A percentile compares a stretch with the other conserved stretches of the same genome.
phyloP scores from a whole-genome alignment of 2,329 filamentous ascomycete species.

The Talaromyces albobiverticillius region DNA sequence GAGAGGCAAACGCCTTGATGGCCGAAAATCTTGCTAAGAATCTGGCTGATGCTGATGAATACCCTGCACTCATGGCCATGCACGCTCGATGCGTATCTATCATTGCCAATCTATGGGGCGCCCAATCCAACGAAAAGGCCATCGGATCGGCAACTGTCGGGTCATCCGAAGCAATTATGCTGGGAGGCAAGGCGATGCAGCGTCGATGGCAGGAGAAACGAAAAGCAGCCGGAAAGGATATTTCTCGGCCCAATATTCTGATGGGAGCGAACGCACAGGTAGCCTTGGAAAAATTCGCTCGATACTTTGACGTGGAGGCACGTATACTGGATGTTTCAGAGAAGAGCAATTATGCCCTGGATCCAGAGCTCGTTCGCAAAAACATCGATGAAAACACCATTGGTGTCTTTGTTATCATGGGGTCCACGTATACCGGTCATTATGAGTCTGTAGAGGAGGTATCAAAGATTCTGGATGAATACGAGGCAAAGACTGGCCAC shows the following conservation, averaged over 20 bases:
- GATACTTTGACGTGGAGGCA: slow-evolving; percentile 72
- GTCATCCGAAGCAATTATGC: slow-evolving; percentile 68
- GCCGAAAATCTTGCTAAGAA: slow-evolving; percentile 69
- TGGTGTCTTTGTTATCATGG: slow-evolving; percentile 70
- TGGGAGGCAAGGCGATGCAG: slow-evolving; percentile 72
- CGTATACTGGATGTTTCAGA: slow-evolving; percentile 62
- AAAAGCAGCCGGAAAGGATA: slow-evolving; percentile 59
- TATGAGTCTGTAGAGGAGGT: slow-evolving; percentile 71
- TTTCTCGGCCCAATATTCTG: slow-evolving; percentile 65
- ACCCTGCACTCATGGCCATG: slow-evolving; percentile 59
- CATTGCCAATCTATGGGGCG: slow-evolving; percentile 64
- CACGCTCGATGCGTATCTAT: slow-evolving; percentile 68
- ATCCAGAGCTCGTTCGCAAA: slow-evolving; percentile 61
- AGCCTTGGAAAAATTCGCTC: slow-evolving; percentile 68
- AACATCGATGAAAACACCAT: slow-evolving; percentile 75
- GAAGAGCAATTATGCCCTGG: slow-evolving; percentile 60
- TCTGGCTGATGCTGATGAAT: slow-evolving; percentile 67
- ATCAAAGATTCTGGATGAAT: slow-evolving; percentile 62
- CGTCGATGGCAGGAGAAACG: slow-evolving; percentile 68
- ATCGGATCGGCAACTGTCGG: slow-evolving; percentile 69
- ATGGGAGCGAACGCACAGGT: slow-evolving; percentile 74
- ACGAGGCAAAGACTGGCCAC: slow-evolving; percentile 58
- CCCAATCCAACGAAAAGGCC: slow-evolving; percentile 59
- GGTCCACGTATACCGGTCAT: slow-evolving; percentile 71
- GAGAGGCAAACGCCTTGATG: slow-evolving; percentile 63